Percentiles rank a stretch among this genome's conserved stretches.
Conservation (phyloP, 345 rosid genomes). For the Arabidopsis suecica region DNA sequence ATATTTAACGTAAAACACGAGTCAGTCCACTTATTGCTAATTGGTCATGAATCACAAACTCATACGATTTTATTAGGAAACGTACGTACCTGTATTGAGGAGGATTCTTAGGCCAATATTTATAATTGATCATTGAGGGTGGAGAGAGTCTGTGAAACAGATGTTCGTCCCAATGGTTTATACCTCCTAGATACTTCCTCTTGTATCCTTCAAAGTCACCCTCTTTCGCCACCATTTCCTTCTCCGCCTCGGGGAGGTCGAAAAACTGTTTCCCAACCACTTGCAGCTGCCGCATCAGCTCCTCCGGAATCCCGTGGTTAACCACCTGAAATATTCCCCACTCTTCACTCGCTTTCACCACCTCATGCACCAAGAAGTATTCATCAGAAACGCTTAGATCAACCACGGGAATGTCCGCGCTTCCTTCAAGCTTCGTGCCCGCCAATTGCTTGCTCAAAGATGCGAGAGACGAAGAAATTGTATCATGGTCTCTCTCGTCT, state of each 20-base stretch:
- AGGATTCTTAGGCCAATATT: background rate
- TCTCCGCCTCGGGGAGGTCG: background rate
- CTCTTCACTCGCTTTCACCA: conserved; percentile 46
- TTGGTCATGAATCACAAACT: too few relatives aligned
- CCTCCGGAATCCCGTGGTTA: conserved; percentile 45
- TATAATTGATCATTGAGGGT: background rate
- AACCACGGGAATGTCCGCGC: conserved; percentile 28
- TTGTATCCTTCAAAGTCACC: background rate
- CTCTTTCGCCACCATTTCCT: background rate
- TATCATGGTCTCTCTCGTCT: background rate
- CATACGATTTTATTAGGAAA: too few relatives aligned
- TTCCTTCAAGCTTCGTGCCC: background rate
- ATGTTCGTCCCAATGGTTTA: background rate
- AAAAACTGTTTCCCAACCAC: conserved; percentile 12
- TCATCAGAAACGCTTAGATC: conserved; percentile 46
- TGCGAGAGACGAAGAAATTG: background rate
- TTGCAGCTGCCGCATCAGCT: conserved; percentile 52
- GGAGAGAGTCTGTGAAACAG: background rate
- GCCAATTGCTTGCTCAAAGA: background rate
- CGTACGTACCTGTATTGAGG: background rate
- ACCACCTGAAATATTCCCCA: conserved; percentile 53
- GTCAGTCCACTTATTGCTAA: too few relatives aligned
- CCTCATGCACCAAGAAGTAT: conserved; percentile 33
- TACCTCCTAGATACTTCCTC: background rate
- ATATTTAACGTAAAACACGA: too few relatives aligned